Base-by-base conservation (phyloP, 148 eudicot genomes). In the Dysphania ambrosioides region DNA sequence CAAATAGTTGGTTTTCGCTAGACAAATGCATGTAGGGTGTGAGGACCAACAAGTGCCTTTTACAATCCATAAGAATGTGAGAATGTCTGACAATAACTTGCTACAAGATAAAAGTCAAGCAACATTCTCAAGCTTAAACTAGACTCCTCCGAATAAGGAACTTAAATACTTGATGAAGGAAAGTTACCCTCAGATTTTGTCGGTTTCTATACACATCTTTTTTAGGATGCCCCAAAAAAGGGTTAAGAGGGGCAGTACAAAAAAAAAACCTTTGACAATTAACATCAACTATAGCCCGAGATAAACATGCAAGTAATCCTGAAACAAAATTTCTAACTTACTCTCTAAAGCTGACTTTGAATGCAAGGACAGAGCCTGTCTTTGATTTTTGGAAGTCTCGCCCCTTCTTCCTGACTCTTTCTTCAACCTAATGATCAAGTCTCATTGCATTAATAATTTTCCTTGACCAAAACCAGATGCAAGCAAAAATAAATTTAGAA, bases 261-360 rank as follows among this genome's bases (percentile, higher is more conserved):
- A 2, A 59, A 0, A 2, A 24, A 24, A 59, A 80, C 11, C 56
- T 60, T 70, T 6, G n/a, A 12, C n/a, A 42, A 15, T 10, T 9
- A 9, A 80, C 19, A 53, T 24, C 31, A 69, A 64, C 13, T 4
- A 66, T 26, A 56, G 68, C 44, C 47, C 35, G 31, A 63, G 30
- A 35, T 24, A 26, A 58, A 26, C 23, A 23, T 72, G 23, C 15
- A 80, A 30, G 47, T 38, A 55, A 29, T 34, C 30, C 64, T 35
- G 29, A 73, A 68, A 68, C 64, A 66, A 53, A 19, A 15, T 27
- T 34, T 64, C 72, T 57, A 31, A 73, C 88, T 88, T 94, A 94
- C 98, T 94, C 98, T 85, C 98, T 87, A 72, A 94, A 94, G 88
- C 91, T 87, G 82, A 94, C 96, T 88, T 91, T 91, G 85, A 91